These are phyloP conservation scores for Allium fistulosum DNA, from an alignment of 106 monocot genomes.

Conservation along the genomic window DNA sequence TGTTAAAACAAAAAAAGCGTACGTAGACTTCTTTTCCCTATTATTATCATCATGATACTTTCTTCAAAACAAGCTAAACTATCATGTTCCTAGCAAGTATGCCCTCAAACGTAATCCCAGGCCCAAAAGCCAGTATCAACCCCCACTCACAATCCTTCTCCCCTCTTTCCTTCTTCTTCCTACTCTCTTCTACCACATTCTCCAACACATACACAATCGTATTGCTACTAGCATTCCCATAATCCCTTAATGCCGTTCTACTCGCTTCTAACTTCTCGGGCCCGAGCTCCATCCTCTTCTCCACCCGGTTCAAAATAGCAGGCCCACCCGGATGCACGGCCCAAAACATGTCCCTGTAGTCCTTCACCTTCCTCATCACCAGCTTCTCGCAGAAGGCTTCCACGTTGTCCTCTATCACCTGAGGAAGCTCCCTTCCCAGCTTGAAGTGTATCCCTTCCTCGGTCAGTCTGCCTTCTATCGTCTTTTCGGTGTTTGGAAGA, in stretches of 20 bases:
- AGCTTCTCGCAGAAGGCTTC: constrained; percentile 51
- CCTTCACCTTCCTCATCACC: constrained; percentile 8
- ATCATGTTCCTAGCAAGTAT: constrained; percentile 36
- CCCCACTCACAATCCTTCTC: constrained; percentile 37
- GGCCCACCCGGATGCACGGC: constrained; percentile 88
- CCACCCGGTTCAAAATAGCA: constrained; percentile 75
- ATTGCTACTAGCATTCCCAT: constrained; percentile 82
- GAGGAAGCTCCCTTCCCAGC: constrained; percentile 61
- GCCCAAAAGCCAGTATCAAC: constrained; percentile 74
- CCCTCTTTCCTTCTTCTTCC: constrained; percentile 14
- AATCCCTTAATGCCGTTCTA: constrained; percentile 59
- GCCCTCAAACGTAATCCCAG: constrained; percentile 82
- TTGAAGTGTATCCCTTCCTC: constrained; percentile 77
- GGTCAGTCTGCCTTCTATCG: constrained; percentile 56
- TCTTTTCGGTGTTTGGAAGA: constrained; percentile 43
- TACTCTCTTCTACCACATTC: constrained; percentile 53
- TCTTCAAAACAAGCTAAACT: not conserved
- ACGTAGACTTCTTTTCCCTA: too few species aligned
- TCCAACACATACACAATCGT: constrained; percentile 80
- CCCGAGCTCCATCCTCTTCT: constrained; percentile 47
- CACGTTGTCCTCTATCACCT: constrained; percentile 49
- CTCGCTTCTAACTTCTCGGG: constrained; percentile 61
- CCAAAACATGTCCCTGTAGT: constrained; percentile 70
- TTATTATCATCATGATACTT: too few species aligned
- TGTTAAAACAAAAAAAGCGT: too few species aligned